Percentiles rank a stretch among this genome's conserved stretches.
Evolutionary conservation across 192 early-diverging fungal species (phyloP).

Genomic region (Diversispora eburnea): DNA sequence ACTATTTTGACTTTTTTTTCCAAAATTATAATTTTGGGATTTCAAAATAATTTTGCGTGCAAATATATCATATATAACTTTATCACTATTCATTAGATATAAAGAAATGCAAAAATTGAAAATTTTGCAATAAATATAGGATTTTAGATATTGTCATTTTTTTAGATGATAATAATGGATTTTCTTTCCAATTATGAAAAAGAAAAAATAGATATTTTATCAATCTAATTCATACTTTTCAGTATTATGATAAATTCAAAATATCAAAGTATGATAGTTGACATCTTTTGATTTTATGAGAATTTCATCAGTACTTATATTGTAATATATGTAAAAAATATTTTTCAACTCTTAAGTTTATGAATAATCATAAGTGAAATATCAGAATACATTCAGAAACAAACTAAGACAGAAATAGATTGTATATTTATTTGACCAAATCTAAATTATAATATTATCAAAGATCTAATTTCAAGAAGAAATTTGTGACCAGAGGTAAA

Average conservation of each 20-base stretch:
- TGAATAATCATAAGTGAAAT: not conserved
- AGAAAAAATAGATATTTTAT: not conserved
- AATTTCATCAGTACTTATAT: not conserved
- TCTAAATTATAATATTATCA: no score
- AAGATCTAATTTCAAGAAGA: no score
- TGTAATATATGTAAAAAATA: not conserved
- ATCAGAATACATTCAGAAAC: no score
- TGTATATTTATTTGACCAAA: no score
- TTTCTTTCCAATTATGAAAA: not conserved
- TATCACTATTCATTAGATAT: not conserved
- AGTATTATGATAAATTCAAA: not conserved
- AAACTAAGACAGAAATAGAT: no score
- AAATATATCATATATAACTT: not conserved
- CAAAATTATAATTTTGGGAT: no score
- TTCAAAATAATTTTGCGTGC: no score
- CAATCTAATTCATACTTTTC: not conserved
- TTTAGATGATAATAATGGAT: slow-evolving; percentile 2
- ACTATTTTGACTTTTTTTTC: no score
- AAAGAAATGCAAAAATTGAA: not conserved
- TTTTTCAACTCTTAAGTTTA: not conserved
- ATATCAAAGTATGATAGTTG: not conserved
- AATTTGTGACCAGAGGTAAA: no score
- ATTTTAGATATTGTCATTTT: not conserved
- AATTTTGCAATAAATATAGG: not conserved
- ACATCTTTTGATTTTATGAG: not conserved